Evolutionary conservation across 352 stramenopile genomes (phyloP).

Genomic region (Globisporangium abappressorium): DNA sequence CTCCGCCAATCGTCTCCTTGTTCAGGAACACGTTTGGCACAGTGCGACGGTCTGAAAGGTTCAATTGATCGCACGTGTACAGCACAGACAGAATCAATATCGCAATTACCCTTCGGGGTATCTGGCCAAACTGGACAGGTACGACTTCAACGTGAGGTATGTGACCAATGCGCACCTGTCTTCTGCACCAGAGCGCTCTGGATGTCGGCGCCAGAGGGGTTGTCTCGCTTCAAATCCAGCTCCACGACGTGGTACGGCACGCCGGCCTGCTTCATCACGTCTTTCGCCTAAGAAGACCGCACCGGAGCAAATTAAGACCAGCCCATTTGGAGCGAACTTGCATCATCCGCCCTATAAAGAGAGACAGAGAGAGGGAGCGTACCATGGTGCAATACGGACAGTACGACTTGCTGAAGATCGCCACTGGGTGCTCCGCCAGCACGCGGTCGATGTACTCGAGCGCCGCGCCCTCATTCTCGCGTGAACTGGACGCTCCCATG

Average conservation of each 20-base stretch:
- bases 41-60: conserved; percentile 78
- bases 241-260: conserved; percentile 63
- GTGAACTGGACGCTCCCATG: conserved; percentile 41
- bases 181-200: conserved; percentile 82
- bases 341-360: neutral
- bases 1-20: conserved; percentile 91
- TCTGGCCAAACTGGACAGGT: no score
- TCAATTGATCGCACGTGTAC: neutral
- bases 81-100: neutral
- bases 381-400: conserved; percentile 91
- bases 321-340: no score
- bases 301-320: neutral
- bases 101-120: neutral
- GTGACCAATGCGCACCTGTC: conserved; percentile 52
- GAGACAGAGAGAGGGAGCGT: conserved; percentile 9
- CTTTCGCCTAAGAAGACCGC: conserved; percentile 62
- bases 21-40: conserved; percentile 98
- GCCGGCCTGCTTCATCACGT: conserved; percentile 62
- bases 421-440: conserved; percentile 46
- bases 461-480: conserved; percentile 49
- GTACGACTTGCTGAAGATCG: conserved; percentile 93
- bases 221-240: conserved; percentile 60
- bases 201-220: conserved; percentile 71
- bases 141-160: neutral
- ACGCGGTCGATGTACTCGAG: conserved; percentile 53